Conservation (phyloP, 345 rosid species). For the Stellera chamaejasme region DNA sequence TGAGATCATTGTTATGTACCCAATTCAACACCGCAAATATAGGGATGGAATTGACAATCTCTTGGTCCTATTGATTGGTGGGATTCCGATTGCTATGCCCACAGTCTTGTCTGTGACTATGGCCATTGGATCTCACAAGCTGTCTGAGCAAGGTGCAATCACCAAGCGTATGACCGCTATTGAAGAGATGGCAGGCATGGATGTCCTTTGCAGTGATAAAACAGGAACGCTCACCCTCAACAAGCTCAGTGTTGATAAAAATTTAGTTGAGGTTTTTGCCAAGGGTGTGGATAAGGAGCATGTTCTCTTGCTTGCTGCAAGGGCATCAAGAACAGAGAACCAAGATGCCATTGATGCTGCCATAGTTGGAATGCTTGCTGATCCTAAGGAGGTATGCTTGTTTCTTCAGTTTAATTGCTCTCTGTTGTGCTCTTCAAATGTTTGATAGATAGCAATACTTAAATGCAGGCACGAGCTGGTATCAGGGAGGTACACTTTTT, state of each 20-base stretch:
- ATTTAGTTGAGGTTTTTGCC: conserved; percentile 53
- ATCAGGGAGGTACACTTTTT: conserved; percentile 63
- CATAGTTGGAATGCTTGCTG: conserved; percentile 73
- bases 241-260: conserved; percentile 67
- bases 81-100: conserved; percentile 83
- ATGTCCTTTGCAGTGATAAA: conserved; percentile 74
- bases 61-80: conserved; percentile 71
- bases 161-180: conserved; percentile 84
- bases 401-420: not conserved
- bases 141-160: conserved; percentile 70
- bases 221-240: conserved; percentile 73
- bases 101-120: conserved; percentile 68
- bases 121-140: conserved; percentile 76
- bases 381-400: conserved; percentile 51
- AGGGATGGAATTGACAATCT: conserved; percentile 71
- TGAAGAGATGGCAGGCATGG: conserved; percentile 88
- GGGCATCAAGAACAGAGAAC: conserved; percentile 74
- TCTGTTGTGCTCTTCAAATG: not conserved
- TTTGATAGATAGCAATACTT: not conserved
- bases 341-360: conserved; percentile 85
- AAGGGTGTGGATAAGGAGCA: conserved; percentile 55
- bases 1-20: conserved; percentile 70
- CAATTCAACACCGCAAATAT: conserved; percentile 49
- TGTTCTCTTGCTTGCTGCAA: conserved; percentile 55
- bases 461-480: conserved; percentile 31